A percentile compares a stretch with the other conserved stretches of the same genome.
phyloP scores from a whole-genome alignment of 129 eudicot genomes.

The Sambucus nigra region DNA sequence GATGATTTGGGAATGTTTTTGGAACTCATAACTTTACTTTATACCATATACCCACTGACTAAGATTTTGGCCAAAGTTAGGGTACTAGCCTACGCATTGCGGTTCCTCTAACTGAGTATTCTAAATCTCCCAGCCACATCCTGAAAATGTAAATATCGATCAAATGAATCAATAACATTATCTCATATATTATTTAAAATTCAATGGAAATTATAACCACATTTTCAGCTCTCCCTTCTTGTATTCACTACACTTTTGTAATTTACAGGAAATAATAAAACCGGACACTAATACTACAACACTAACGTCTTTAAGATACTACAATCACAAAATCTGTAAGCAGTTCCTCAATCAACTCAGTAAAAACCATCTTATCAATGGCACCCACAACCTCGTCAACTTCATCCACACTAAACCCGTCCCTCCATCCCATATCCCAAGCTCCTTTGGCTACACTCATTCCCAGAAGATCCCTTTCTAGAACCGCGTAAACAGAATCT shows the following conservation, averaged over 20 bases:
- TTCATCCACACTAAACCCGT: constrained; percentile 38
- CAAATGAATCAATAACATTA: too few species aligned
- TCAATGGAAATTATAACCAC: background rate
- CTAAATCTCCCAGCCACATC: too few species aligned
- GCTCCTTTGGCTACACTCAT: constrained; percentile 24
- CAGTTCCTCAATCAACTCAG: constrained; percentile 44
- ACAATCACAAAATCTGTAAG: constrained; percentile 34
- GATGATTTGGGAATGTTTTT: too few species aligned
- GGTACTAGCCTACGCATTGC: too few species aligned
- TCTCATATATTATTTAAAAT: too few species aligned
- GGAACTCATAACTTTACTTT: too few species aligned
- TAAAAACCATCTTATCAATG: constrained; percentile 46
- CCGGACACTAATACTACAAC: background rate
- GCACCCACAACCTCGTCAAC: constrained; percentile 39
- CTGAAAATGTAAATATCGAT: too few species aligned
- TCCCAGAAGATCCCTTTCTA: constrained; percentile 50
- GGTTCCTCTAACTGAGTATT: too few species aligned
- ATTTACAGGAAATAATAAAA: constrained; percentile 19
- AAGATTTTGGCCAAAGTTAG: too few species aligned
- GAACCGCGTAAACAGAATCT: constrained; percentile 27
- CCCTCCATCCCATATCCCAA: constrained; percentile 61
- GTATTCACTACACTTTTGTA: background rate
- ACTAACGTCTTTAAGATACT: background rate
- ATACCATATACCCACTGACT: too few species aligned
- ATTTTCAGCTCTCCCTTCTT: background rate